Evolutionary conservation across 441 rosid genomes (phyloP).

Genomic region (Populus hybrid): DNA sequence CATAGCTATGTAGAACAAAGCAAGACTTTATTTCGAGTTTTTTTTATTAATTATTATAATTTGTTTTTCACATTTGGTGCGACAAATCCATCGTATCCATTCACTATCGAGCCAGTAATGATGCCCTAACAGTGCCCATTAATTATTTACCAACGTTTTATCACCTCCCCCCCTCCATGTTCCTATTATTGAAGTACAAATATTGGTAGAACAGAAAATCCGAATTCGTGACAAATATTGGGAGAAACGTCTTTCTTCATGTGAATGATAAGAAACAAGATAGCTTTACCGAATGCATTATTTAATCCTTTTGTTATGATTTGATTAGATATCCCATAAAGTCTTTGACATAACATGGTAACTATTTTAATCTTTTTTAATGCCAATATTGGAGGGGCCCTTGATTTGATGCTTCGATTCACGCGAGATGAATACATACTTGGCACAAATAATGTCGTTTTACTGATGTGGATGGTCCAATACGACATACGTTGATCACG

Average conservation of each 20-base stretch:
- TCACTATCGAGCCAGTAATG: not conserved
- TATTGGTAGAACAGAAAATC: conserved; percentile 9
- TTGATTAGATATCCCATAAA: conserved; percentile 43
- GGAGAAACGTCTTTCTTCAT: not conserved
- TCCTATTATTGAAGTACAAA: conserved; percentile 19
- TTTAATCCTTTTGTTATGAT: conserved; percentile 13
- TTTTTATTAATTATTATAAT: not conserved
- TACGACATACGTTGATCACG: not conserved
- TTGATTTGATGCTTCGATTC: conserved; percentile 23
- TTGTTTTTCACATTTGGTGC: conserved; percentile 20
- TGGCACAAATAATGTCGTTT: not conserved
- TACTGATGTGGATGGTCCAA: not conserved
- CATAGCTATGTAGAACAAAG: not conserved
- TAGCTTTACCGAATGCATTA: conserved; percentile 12
- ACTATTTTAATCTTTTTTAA: conserved; percentile 22
- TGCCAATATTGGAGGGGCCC: conserved; percentile 25
- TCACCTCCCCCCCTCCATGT: not conserved
- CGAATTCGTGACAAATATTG: conserved; percentile 3
- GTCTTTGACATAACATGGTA: conserved; percentile 11
- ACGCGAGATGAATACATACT: not conserved
- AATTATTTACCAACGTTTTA: conserved; percentile 8
- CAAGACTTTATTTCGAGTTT: not conserved
- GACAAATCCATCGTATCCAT: conserved; percentile 16
- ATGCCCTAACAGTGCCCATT: not conserved
- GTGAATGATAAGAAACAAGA: conserved; percentile 9